Evolutionary conservation across 2,329 filamentous ascomycete genomes (phyloP).

Genomic region (Blastomyces silverae): DNA sequence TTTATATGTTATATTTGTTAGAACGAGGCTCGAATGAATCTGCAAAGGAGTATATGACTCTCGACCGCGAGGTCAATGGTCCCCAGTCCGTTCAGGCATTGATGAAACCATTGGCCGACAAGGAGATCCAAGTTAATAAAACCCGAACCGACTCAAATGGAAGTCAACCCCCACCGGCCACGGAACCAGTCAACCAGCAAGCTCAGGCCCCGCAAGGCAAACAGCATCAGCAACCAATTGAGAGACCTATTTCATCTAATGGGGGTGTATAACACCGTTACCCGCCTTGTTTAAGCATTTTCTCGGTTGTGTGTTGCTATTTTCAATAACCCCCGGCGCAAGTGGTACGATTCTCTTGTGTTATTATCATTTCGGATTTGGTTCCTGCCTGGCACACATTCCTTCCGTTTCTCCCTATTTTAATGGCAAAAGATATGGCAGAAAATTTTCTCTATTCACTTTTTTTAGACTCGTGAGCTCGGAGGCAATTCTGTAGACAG

Average conservation of each 20-base stretch:
- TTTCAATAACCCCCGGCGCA: background rate
- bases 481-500: constrained; percentile 6
- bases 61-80: constrained; percentile 84
- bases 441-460: background rate
- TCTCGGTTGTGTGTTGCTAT: background rate
- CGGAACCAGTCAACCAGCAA: constrained; percentile 12
- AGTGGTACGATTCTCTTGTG: background rate
- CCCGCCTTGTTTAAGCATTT: background rate
- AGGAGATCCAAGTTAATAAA: constrained; percentile 21
- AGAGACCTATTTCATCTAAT: constrained; percentile 2
- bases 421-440: background rate
- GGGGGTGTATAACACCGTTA: constrained; percentile 3
- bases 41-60: constrained; percentile 74
- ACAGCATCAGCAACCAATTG: constrained; percentile 19
- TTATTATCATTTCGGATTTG: background rate
- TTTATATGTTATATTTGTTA: constrained; percentile 77
- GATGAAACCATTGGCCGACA: constrained; percentile 28
- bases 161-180: constrained; percentile 19
- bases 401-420: background rate
- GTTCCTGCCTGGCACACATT: background rate
- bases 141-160: constrained; percentile 17
- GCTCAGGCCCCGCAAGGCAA: constrained; percentile 17
- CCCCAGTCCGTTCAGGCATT: constrained; percentile 37
- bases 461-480: constrained; percentile 1
- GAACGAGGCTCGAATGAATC: constrained; percentile 73